A percentile compares a stretch with the other conserved stretches of the same genome.
These are phyloP conservation scores for Aureobasidium uvarum DNA, from an alignment of 2,329 filamentous ascomycete genomes.

Conservation along the genomic window DNA sequence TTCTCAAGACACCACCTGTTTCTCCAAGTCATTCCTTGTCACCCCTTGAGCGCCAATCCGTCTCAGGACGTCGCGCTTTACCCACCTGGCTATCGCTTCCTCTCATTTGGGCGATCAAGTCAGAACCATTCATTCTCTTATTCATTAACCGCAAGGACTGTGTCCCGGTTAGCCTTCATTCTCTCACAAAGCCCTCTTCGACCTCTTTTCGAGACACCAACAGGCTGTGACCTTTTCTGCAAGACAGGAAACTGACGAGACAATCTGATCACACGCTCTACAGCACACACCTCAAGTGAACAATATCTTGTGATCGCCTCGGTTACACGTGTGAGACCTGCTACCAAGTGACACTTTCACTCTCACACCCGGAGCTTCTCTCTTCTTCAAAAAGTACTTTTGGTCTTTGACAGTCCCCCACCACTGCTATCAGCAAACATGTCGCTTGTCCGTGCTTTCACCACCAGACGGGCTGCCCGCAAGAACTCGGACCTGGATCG, in stretches of 20 bases:
- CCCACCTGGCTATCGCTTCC: constrained; percentile 21
- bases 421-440: constrained; percentile 37
- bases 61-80: constrained; percentile 23
- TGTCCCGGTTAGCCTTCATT: constrained; percentile 27
- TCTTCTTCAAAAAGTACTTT: constrained; percentile 10
- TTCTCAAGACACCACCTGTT: constrained; percentile 20
- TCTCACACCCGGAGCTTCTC: constrained; percentile 13
- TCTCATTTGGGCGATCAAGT: constrained; percentile 25
- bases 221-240: constrained; percentile 21
- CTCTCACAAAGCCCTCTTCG: constrained; percentile 10
- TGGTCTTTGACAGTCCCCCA: constrained; percentile 10
- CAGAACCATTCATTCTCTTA: constrained; percentile 22
- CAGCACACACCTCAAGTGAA: constrained; percentile 8
- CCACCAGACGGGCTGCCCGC: constrained; percentile 56
- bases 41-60: constrained; percentile 20
- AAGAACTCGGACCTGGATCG: constrained; percentile 56
- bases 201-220: constrained; percentile 7
- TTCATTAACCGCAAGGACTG: constrained; percentile 25
- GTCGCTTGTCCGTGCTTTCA: constrained; percentile 70
- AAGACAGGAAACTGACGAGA: constrained; percentile 21
- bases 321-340: constrained; percentile 24
- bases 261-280: constrained; percentile 20
- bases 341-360: constrained; percentile 22
- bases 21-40: constrained; percentile 24
- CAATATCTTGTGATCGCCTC: constrained; percentile 15